Conservation (phyloP, 768 basidiomycete genomes). For the Rhizopogon vinicolor region DNA sequence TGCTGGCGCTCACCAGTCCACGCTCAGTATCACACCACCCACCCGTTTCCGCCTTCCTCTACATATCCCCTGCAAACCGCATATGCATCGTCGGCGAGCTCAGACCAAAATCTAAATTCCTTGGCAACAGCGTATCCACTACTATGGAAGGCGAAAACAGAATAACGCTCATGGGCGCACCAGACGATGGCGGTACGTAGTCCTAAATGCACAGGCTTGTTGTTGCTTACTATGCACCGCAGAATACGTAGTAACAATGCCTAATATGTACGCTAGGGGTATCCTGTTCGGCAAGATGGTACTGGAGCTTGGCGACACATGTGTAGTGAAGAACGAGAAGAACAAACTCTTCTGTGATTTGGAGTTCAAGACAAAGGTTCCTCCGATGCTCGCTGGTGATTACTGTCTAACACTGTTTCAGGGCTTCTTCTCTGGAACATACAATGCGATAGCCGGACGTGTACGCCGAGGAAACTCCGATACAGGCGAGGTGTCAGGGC, state of each 20-base stretch:
- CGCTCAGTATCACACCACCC: slow-evolving; percentile 89
- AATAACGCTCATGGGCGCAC: slow-evolving; percentile 74
- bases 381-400: not conserved
- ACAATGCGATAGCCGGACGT: slow-evolving; percentile 85
- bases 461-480: slow-evolving; percentile 62
- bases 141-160: slow-evolving; percentile 96
- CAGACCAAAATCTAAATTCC: slow-evolving; percentile 91
- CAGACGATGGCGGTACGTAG: slow-evolving; percentile 78
- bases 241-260: slow-evolving; percentile 93
- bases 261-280: slow-evolving; percentile 93
- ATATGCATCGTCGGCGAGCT: slow-evolving; percentile 89
- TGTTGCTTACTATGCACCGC: slow-evolving; percentile 9
- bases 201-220: slow-evolving; percentile 5
- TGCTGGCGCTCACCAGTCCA: slow-evolving; percentile 2
- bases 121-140: slow-evolving; percentile 95
- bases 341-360: slow-evolving; percentile 73
- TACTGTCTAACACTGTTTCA: slow-evolving; percentile 18
- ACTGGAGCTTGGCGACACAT: slow-evolving; percentile 89
- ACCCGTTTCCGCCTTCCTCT: slow-evolving; percentile 93
- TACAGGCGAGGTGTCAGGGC: slow-evolving; percentile 82
- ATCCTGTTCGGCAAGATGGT: slow-evolving; percentile 94
- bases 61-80: slow-evolving; percentile 87
- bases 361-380: slow-evolving; percentile 96
- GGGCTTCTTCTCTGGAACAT: slow-evolving; percentile 97
- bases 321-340: slow-evolving; percentile 78